Percentiles rank a stretch among this genome's conserved stretches.
Evolutionary conservation across 2,329 filamentous ascomycete genomes (phyloP).

Genomic region (Dothistroma septosporum): DNA sequence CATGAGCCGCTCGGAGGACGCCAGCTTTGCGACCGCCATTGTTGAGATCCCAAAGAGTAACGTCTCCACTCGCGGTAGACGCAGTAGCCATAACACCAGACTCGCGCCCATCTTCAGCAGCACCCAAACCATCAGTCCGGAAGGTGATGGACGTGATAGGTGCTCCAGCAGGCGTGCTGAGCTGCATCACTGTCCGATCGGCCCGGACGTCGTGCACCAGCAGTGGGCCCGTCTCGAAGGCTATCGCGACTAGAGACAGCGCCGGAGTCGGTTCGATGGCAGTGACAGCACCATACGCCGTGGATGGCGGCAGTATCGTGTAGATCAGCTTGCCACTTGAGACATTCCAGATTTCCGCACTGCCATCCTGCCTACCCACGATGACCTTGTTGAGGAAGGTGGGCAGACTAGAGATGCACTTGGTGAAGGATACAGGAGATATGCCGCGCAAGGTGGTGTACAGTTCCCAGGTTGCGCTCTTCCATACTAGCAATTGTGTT

Average conservation of each 20-base stretch:
- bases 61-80: slow-evolving; percentile 72
- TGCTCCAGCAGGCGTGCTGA: slow-evolving; percentile 54
- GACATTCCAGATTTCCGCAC: slow-evolving; percentile 95
- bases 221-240: slow-evolving; percentile 75
- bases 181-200: slow-evolving; percentile 64
- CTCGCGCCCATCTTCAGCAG: slow-evolving; percentile 77
- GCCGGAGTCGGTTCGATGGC: slow-evolving; percentile 80
- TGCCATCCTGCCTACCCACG: slow-evolving; percentile 79
- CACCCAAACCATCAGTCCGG: slow-evolving; percentile 81
- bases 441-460: slow-evolving; percentile 73
- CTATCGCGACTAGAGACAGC: slow-evolving; percentile 79
- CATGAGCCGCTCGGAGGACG: slow-evolving; percentile 81
- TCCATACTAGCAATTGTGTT: slow-evolving; percentile 84
- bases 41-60: slow-evolving; percentile 96
- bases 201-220: slow-evolving; percentile 76
- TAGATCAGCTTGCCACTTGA: slow-evolving; percentile 88
- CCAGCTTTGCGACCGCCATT: slow-evolving; percentile 81
- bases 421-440: slow-evolving; percentile 62
- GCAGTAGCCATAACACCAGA: slow-evolving; percentile 93
- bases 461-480: slow-evolving; percentile 74
- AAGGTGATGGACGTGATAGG: slow-evolving; percentile 82
- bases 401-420: slow-evolving; percentile 79
- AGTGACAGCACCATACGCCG: slow-evolving; percentile 74
- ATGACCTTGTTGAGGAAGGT: slow-evolving; percentile 97
- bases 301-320: slow-evolving; percentile 72